These are phyloP conservation scores for Fomitopsis palustris DNA, from an alignment of 1,284 basidiomycete species.

Conservation along the genomic window DNA sequence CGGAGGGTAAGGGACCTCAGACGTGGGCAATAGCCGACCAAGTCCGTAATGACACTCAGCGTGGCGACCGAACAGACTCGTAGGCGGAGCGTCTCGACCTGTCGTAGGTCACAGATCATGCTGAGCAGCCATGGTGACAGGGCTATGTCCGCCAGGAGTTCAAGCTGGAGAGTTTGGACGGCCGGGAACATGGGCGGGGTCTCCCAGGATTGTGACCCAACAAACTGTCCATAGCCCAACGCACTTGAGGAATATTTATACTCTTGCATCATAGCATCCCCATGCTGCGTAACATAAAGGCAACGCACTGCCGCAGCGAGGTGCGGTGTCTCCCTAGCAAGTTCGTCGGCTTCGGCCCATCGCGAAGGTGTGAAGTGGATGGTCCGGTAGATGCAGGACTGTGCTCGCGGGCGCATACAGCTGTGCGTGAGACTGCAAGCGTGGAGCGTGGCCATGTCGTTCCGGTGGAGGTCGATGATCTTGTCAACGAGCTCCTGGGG, in stretches of 20 bases:
- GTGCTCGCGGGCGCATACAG: constrained; percentile 13
- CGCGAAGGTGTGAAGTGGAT: constrained; percentile 5
- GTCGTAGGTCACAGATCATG: background rate
- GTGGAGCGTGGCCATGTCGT: constrained; percentile 10
- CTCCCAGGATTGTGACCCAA: background rate
- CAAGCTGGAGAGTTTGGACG: background rate
- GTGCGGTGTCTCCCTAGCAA: constrained; percentile 9
- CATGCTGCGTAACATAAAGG: constrained; percentile 5
- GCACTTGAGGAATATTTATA: no score
- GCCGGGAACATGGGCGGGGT: background rate
- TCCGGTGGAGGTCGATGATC: constrained; percentile 20
- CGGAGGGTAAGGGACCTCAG: constrained; percentile 3
- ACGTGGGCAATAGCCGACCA: constrained; percentile 5
- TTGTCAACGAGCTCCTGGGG: constrained; percentile 19
- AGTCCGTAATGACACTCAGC: background rate
- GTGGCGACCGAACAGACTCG: background rate
- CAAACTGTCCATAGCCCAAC: background rate
- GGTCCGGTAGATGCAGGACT: constrained; percentile 12
- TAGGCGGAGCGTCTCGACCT: background rate
- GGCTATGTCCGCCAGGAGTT: background rate
- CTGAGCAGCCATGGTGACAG: background rate
- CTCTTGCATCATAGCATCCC: no score
- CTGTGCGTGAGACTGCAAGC: constrained; percentile 17
- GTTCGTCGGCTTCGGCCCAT: constrained; percentile 4
- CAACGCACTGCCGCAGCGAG: constrained; percentile 11